These are phyloP conservation scores for Globisporangium recalcitrans DNA, from an alignment of 352 stramenopile genomes.

Conservation along the genomic window DNA sequence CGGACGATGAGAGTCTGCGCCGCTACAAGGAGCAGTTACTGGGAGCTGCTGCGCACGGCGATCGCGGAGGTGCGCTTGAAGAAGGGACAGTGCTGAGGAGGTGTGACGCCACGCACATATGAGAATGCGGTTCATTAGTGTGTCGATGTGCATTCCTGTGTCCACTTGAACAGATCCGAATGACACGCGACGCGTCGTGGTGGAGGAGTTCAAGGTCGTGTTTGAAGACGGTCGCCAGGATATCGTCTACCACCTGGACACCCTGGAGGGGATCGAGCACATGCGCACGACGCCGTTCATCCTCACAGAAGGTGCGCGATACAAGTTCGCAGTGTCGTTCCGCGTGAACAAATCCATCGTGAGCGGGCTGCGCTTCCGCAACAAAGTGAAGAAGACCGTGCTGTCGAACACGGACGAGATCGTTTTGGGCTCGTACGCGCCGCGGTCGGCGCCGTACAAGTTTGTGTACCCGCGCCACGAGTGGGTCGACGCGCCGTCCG, in stretches of 20 bases:
- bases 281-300: conserved; percentile 70
- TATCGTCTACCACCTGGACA: conserved; percentile 75
- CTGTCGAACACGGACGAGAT: conserved; percentile 72
- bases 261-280: conserved; percentile 53
- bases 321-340: conserved; percentile 84
- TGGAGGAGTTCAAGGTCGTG: conserved; percentile 83
- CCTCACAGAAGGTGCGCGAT: conserved; percentile 70
- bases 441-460: conserved; percentile 62
- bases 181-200: conserved; percentile 66
- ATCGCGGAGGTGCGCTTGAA: conserved; percentile 54
- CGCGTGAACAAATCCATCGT: conserved; percentile 84
- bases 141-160: neutral
- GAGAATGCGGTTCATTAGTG: too few relatives aligned
- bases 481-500: conserved; percentile 79
- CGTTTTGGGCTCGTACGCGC: conserved; percentile 81
- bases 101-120: too few relatives aligned
- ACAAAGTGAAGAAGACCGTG: conserved; percentile 85
- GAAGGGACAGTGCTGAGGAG: too few relatives aligned
- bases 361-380: conserved; percentile 77
- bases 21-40: conserved; percentile 86
- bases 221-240: conserved; percentile 68
- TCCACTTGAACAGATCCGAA: conserved; percentile 31
- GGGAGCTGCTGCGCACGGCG: conserved; percentile 65
- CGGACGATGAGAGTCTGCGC: conserved; percentile 75
- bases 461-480: conserved; percentile 78